Evolutionary conservation across 169 alveolate genomes (phyloP), one percentile per base, ranked within the genome.

Genomic region (Miamiensis avidus): DNA sequence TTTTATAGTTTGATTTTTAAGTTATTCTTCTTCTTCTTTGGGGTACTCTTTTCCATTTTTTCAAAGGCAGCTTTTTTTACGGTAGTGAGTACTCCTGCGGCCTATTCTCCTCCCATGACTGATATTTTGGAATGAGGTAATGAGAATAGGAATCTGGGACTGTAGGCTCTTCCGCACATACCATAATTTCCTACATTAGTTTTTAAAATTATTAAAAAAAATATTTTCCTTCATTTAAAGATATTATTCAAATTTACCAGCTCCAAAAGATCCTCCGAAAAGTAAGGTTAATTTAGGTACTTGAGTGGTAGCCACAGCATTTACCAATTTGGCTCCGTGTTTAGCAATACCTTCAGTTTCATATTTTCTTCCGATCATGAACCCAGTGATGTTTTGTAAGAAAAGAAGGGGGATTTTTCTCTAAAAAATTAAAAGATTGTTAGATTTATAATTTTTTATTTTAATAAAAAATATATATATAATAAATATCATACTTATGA

Each of bases 121-220:
- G 97, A 91, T 25, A 93, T 96, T 82, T 91, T 90, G 30, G 96
- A 90, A 82, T 92, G 89, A 28, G 98, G 98, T 93, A 96, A 94
- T 86, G 89, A 88, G 91, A 88, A 96, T 34, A 96, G 79, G 90
- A 94, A 95, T 79, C 96, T 89, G 25, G 98, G 98, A 34, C 92
- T 92, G 82, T 89, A 96, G 65, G 98, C 98, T 73, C 98, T 93
- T 26, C 98, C 98, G 77, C 97, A 95, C 98, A 96, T 96, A 64
- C 98, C 98, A 79, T 95, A 96, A 86, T 96, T 96, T 49, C 69
- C 69, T 49, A n/a, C n/a, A n/a, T n/a, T n/a, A n/a, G n/a, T n/a
- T 0, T 97, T 97, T 0, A 97, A n/a, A n/a, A n/a, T n/a, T n/a
- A n/a, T n/a, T n/a, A n/a, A n/a, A n/a, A n/a, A n/a, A n/a, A n/a